phyloP scores from a whole-genome alignment of 805 yeast species.

The Starmerella stigmatis region DNA sequence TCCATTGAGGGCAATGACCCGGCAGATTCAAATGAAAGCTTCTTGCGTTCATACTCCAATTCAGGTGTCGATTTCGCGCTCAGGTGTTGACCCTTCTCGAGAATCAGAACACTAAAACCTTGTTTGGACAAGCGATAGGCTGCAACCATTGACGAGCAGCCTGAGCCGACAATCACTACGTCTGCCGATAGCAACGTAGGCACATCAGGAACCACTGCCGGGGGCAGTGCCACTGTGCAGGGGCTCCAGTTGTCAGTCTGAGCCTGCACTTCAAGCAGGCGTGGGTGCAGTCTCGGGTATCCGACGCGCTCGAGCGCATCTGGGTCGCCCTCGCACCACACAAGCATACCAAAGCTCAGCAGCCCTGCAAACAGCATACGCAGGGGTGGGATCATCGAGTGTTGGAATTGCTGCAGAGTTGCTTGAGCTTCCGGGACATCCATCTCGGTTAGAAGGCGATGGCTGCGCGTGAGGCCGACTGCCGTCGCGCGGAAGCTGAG shows the following conservation, averaged over 20 bases:
- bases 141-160: constrained; percentile 45
- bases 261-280: constrained; percentile 3
- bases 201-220: constrained; percentile 1
- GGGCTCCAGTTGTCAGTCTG: constrained; percentile 1
- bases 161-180: constrained; percentile 43
- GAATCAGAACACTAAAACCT: constrained; percentile 38
- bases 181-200: constrained; percentile 27
- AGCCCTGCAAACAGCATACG: constrained; percentile 33
- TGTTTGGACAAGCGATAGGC: constrained; percentile 38
- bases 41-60: constrained; percentile 34
- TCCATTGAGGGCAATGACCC: constrained; percentile 34
- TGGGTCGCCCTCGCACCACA: constrained; percentile 6
- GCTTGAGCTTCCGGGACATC: constrained; percentile 28
- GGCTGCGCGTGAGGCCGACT: constrained; percentile 22
- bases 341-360: constrained; percentile 21
- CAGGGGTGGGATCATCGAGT: constrained; percentile 33
- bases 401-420: constrained; percentile 35
- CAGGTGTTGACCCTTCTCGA: constrained; percentile 43
- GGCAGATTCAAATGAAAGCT: constrained; percentile 34
- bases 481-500: constrained; percentile 24
- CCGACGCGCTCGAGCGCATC: constrained; percentile 7
- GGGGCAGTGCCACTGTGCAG: not conserved
- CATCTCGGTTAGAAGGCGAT: constrained; percentile 25
- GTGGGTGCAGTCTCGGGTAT: constrained; percentile 15
- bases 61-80: constrained; percentile 32